phyloP scores from a whole-genome alignment of 192 early-diverging fungal species.

The Polychytrium aggregatum region DNA sequence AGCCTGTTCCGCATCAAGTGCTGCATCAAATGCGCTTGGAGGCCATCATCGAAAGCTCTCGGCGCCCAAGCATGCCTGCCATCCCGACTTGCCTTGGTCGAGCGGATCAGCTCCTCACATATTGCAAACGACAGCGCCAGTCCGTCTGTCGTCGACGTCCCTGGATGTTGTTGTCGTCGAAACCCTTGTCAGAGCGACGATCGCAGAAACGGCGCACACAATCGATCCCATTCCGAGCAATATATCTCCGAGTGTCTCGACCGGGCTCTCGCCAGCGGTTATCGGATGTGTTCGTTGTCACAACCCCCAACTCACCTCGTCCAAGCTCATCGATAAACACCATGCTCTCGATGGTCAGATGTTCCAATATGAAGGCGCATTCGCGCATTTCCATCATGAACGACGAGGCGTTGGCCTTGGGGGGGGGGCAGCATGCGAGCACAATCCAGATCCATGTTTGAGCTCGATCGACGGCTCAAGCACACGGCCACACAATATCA shows the following conservation, averaged over 20 bases:
- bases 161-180: constrained; percentile 15
- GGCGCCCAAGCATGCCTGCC: too few relatives aligned
- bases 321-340: constrained; percentile 91
- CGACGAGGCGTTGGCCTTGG: constrained; percentile 45
- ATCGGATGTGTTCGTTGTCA: too few relatives aligned
- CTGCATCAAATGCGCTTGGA: too few relatives aligned
- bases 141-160: constrained; percentile 60
- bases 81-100: neutral
- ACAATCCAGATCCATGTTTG: neutral
- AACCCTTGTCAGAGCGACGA: neutral
- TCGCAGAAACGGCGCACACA: constrained; percentile 1
- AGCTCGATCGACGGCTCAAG: neutral
- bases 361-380: constrained; percentile 66
- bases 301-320: too few relatives aligned
- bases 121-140: constrained; percentile 61
- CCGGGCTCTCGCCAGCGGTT: too few relatives aligned
- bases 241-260: too few relatives aligned
- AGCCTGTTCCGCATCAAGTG: too few relatives aligned
- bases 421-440: neutral
- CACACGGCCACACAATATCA: neutral
- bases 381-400: constrained; percentile 88
- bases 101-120: constrained; percentile 55
- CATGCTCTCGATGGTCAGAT: constrained; percentile 54
- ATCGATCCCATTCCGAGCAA: too few relatives aligned
- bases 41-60: too few relatives aligned